Evolutionary conservation across 148 eudicot species (phyloP).

Genomic region (Fagopyrum esculentum): DNA sequence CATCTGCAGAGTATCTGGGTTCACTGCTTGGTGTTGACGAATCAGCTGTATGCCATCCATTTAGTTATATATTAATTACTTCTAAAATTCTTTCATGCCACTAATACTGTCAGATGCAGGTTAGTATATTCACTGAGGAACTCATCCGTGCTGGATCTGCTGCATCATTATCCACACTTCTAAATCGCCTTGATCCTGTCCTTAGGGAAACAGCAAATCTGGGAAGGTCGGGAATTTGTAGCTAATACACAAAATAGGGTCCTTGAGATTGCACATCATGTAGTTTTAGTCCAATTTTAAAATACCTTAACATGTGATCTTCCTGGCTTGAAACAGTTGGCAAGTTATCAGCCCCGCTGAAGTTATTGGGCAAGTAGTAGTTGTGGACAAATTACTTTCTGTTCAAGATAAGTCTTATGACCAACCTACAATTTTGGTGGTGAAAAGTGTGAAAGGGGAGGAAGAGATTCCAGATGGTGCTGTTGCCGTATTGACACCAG

Average conservation of each 20-base stretch:
- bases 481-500: constrained; percentile 91
- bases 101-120: constrained; percentile 33
- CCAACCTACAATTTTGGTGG: constrained; percentile 83
- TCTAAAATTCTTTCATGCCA: constrained; percentile 12
- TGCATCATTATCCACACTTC: constrained; percentile 80
- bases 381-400: constrained; percentile 83
- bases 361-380: constrained; percentile 81
- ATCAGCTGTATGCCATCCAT: constrained; percentile 68
- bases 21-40: constrained; percentile 78
- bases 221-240: constrained; percentile 54
- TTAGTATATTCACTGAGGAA: constrained; percentile 90
- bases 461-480: constrained; percentile 98
- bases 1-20: constrained; percentile 94
- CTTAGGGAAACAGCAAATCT: constrained; percentile 85
- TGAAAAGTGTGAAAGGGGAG: constrained; percentile 87
- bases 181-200: constrained; percentile 92
- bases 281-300: constrained; percentile 4
- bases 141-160: constrained; percentile 96
- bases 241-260: background rate
- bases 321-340: constrained; percentile 56
- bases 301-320: constrained; percentile 13
- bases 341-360: constrained; percentile 97
- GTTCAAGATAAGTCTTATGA: constrained; percentile 75
- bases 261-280: background rate
- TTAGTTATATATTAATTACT: background rate